These are phyloP conservation scores for Lactuca saligna DNA, from an alignment of 129 eudicot genomes.

Conservation along the genomic window DNA sequence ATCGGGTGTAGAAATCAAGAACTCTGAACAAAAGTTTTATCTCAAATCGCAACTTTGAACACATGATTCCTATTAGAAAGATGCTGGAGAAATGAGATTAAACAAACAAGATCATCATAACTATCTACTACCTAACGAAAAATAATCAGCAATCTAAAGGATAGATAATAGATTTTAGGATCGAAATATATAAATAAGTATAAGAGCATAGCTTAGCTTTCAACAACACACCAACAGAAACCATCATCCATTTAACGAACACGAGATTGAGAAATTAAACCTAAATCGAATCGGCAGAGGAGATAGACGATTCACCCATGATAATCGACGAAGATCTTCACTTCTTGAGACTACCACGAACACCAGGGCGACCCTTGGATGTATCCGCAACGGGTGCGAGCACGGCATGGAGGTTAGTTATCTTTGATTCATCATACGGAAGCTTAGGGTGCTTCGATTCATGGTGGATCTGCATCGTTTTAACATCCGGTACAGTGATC, in stretches of 20 bases:
- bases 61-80: conserved; percentile 7
- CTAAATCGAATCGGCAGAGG: conserved; percentile 4
- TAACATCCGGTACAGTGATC: conserved; percentile 76
- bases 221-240: conserved; percentile 12
- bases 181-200: conserved; percentile 1
- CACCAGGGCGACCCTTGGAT: conserved; percentile 53
- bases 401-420: conserved; percentile 65
- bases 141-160: conserved; percentile 1
- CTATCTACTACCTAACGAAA: conserved; percentile 6
- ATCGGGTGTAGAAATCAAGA: background rate
- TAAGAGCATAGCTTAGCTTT: conserved; percentile 4
- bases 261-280: conserved; percentile 9
- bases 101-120: background rate
- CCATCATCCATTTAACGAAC: conserved; percentile 8
- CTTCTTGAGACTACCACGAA: conserved; percentile 91
- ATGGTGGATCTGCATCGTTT: conserved; percentile 96
- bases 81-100: background rate
- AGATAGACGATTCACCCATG: background rate
- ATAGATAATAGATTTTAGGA: conserved; percentile 1
- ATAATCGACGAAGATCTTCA: conserved; percentile 19
- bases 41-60: background rate
- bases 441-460: conserved; percentile 85
- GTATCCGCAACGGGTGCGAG: conserved; percentile 18
- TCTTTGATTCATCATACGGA: conserved; percentile 76
- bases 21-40: background rate